These are phyloP conservation scores for Ballota nigra DNA, from an alignment of 257 asterid species.

Conservation along the genomic window DNA sequence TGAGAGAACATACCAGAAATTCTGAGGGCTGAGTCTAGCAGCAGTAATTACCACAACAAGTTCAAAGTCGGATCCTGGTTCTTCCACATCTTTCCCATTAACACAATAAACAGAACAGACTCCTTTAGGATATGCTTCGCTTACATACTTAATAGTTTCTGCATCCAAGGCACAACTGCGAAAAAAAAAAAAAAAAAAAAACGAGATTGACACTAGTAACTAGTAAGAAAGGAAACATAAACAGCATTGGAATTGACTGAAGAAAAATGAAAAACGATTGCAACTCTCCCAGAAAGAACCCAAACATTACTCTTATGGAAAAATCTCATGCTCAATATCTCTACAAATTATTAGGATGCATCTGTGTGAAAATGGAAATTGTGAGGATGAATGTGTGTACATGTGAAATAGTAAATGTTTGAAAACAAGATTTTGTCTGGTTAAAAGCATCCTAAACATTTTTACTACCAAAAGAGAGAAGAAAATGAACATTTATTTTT, in stretches of 20 bases:
- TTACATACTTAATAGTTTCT: slow-evolving; percentile 76
- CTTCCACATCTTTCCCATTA: slow-evolving; percentile 81
- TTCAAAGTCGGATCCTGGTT: slow-evolving; percentile 81
- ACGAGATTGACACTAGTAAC: slow-evolving; percentile 18
- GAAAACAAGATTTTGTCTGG: not conserved
- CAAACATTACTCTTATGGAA: not conserved
- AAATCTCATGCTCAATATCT: not conserved
- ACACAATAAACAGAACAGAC: slow-evolving; percentile 79
- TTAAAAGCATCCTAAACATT: not conserved
- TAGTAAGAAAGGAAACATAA: slow-evolving; percentile 24
- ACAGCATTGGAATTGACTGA: slow-evolving; percentile 12
- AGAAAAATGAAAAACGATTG: not conserved
- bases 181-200: no score
- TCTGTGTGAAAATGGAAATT: not conserved
- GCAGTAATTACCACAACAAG: slow-evolving; percentile 93
- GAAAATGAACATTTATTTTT: not conserved
- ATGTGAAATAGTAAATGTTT: not conserved
- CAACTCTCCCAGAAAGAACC: not conserved
- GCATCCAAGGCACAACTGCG: slow-evolving; percentile 81
- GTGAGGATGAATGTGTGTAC: not conserved
- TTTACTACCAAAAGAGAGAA: not conserved
- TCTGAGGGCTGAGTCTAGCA: slow-evolving; percentile 89
- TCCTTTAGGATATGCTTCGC: slow-evolving; percentile 91
- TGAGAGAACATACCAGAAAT: slow-evolving; percentile 66
- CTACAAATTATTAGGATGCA: not conserved